Evolutionary conservation across 495 filamentous ascomycete species (phyloP), one percentile per base, ranked within the genome.

Genomic region (Penicillium cosmopolitanum): DNA sequence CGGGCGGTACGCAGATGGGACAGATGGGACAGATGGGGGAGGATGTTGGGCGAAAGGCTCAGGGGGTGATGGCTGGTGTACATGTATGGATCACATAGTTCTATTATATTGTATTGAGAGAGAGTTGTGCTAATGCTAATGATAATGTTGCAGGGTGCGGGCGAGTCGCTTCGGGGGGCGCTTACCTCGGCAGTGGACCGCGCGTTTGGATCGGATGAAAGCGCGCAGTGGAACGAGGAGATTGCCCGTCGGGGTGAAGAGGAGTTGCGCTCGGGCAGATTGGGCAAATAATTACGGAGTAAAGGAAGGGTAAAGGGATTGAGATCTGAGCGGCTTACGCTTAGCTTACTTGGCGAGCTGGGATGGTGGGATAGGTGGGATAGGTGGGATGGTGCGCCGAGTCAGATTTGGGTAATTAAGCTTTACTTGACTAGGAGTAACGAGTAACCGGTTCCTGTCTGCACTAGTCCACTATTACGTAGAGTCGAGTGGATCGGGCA

Each of bases 81-180:
- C 77, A 79, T 64, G 77, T 77, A 64, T 67, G 74, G 6, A 5
- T 74, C 42, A 44, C 61, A 8, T 21, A 21, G 38, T 42, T 16
- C 25, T 28, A 28, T 5, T 3, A 5, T 28, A 0, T 28, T 7
- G 6, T 5, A 5, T 28, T 3, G 6, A 4, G 25, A 28, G 8
- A 7, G 28, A 31, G 23, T 31, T 31, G 8, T 31, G 28, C 25
- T 1, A 2, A 28, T 28, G 25, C 8, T 31, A 31, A 31, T 31
- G 6, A 9, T 21, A 15, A 38, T 18, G 13, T 31, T 42, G 6
- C 55, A 79, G 75, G 77, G 77, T 8, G 67, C 69, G 19, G 76
- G 76, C n/a, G 77, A 80, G 58, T 71, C 74, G 2, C 64, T 80
- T n/a, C 74, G 77, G n/a, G 77, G 77, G 5, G 67, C 66, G 5